A percentile compares a stretch with the other conserved stretches of the same genome.
Evolutionary conservation across 345 rosid genomes (phyloP).

Genomic region (Cochlearia excelsa): DNA sequence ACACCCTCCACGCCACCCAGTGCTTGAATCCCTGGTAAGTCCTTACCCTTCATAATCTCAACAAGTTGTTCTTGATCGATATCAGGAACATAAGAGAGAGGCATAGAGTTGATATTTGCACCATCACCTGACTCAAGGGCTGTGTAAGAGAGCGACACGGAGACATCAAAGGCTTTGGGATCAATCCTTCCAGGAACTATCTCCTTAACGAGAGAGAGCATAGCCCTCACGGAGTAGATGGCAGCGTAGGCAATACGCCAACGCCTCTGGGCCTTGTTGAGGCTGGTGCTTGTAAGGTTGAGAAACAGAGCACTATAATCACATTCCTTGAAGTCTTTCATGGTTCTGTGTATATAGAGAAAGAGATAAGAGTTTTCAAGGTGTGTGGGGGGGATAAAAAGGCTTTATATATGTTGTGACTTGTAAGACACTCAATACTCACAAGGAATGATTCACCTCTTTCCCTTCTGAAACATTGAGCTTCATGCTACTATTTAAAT

Average conservation of each 20-base stretch:
- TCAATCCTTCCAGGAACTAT: constrained; percentile 29
- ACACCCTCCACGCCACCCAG: constrained; percentile 57
- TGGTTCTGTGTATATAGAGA: constrained; percentile 17
- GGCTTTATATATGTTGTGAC: background rate
- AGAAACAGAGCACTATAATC: constrained; percentile 37
- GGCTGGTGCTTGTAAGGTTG: constrained; percentile 36
- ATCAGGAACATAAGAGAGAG: constrained; percentile 32
- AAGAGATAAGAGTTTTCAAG: background rate
- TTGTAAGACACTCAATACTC: constrained; percentile 25
- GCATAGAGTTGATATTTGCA: constrained; percentile 17
- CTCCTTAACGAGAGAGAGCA: constrained; percentile 53
- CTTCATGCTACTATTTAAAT: constrained; percentile 8
- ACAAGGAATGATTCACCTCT: constrained; percentile 8
- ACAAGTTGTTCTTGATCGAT: constrained; percentile 39
- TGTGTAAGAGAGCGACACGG: constrained; percentile 30
- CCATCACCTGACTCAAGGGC: constrained; percentile 31
- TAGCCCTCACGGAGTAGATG: constrained; percentile 49
- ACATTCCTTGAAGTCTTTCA: constrained; percentile 34
- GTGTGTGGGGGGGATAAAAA: too few relatives aligned
- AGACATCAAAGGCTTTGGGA: constrained; percentile 26
- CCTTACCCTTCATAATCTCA: constrained; percentile 45
- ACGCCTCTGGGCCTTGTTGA: constrained; percentile 54
- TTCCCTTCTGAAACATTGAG: background rate
- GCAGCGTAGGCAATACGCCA: constrained; percentile 62
- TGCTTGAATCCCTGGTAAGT: constrained; percentile 31